Percentiles rank a stretch among this genome's conserved stretches.
These are phyloP conservation scores for Nakataea oryzae DNA, from an alignment of 2,329 filamentous ascomycete genomes.

Conservation along the genomic window DNA sequence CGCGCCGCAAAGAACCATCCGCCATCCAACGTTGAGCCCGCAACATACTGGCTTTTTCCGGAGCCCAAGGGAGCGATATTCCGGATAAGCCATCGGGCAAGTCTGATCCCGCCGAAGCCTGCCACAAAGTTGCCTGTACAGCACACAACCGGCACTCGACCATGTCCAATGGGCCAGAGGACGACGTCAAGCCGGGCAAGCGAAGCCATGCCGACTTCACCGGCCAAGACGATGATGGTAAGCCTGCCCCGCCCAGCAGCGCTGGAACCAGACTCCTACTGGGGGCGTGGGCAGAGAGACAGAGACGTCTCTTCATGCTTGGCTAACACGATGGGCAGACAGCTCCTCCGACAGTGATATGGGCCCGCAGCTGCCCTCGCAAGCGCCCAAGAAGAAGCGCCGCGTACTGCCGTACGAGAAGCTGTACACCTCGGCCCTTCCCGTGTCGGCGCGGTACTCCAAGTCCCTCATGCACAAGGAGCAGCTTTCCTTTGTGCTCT, in stretches of 20 bases:
- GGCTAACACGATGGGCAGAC: slow-evolving; percentile 23
- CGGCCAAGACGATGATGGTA: slow-evolving; percentile 32
- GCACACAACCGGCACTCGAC: not conserved
- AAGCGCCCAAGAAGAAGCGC: slow-evolving; percentile 82
- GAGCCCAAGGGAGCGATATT: not conserved
- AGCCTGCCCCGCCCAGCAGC: slow-evolving; percentile 5
- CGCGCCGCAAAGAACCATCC: not conserved
- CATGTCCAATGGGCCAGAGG: slow-evolving; percentile 19
- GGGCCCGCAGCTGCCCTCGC: slow-evolving; percentile 82
- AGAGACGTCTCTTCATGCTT: not conserved
- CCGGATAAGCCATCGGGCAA: no score
- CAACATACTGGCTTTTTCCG: not conserved
- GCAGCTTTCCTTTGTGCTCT: slow-evolving; percentile 75
- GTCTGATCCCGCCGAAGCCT: not conserved
- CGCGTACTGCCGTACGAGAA: slow-evolving; percentile 89
- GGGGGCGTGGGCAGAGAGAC: not conserved
- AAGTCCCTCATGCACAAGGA: slow-evolving; percentile 99
- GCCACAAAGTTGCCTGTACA: not conserved
- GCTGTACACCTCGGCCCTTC: slow-evolving; percentile 84
- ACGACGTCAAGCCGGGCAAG: slow-evolving; percentile 32
- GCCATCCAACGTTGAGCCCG: not conserved
- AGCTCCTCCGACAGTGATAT: slow-evolving; percentile 85
- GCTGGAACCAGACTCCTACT: not conserved
- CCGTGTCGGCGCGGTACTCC: slow-evolving; percentile 71
- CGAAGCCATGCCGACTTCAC: slow-evolving; percentile 47